These are phyloP conservation scores for Pyrus pyrifolia DNA, from an alignment of 306 rosid species.

Conservation along the genomic window DNA sequence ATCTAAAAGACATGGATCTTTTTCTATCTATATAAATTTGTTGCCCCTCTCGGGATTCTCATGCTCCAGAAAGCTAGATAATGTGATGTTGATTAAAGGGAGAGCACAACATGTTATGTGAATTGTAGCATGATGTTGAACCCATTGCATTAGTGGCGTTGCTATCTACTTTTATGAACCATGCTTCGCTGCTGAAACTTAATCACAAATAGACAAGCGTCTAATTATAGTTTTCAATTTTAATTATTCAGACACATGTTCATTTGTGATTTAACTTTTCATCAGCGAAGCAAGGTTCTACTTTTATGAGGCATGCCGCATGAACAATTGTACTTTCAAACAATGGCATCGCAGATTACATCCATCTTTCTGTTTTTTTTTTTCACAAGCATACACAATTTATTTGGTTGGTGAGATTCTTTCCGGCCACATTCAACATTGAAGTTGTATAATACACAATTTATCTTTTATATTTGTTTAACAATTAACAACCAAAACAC, in stretches of 20 bases:
- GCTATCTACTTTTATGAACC: no score
- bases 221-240: no score
- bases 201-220: no score
- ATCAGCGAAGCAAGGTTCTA: rapidly evolving
- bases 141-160: no score
- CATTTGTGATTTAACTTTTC: no score
- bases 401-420: constrained; percentile 5
- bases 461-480: neutral
- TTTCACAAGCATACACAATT: neutral
- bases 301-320: neutral
- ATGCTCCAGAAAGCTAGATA: no score
- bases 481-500: neutral
- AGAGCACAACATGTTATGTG: neutral
- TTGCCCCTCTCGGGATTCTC: no score
- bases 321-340: neutral
- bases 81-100: neutral
- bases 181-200: no score
- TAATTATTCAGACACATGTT: no score
- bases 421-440: neutral
- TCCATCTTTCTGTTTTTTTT: neutral
- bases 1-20: no score
- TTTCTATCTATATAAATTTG: no score
- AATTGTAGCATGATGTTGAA: neutral
- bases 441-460: no score
- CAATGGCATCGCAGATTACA: neutral